phyloP scores from a whole-genome alignment of 768 basidiomycete genomes.

The Lactarius akahatsu region DNA sequence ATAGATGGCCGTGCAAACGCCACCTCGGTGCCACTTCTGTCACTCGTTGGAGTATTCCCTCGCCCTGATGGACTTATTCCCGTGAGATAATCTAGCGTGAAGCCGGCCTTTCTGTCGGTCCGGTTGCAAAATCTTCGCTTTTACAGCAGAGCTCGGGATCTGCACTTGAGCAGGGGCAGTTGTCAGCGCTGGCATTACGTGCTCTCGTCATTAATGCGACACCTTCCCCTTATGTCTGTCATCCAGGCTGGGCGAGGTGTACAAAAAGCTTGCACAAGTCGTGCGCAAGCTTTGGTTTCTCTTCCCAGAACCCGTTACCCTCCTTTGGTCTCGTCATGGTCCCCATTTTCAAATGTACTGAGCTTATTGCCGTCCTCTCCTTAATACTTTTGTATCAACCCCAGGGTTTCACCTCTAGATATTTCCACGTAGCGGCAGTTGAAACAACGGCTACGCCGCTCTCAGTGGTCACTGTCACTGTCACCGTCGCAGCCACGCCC shows the following conservation, averaged over 20 bases:
- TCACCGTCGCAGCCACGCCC: neutral
- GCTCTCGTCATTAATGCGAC: conserved; percentile 12
- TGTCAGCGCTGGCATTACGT: neutral
- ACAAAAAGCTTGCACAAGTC: neutral
- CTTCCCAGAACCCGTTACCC: conserved; percentile 3
- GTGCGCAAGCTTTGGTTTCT: neutral
- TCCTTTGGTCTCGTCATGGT: conserved; percentile 6
- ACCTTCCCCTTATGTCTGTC: neutral
- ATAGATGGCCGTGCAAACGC: conserved; percentile 7
- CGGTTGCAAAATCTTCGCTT: neutral
- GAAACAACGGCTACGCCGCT: neutral
- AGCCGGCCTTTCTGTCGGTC: conserved; percentile 2
- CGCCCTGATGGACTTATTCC: conserved; percentile 1
- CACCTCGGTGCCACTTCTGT: conserved; percentile 3
- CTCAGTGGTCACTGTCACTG: conserved; percentile 3
- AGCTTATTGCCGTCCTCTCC: conserved; percentile 6
- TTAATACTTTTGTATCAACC: neutral
- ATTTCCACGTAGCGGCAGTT: conserved; percentile 6
- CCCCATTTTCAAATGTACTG: conserved; percentile 4
- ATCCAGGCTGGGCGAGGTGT: neutral
- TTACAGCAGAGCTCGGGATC: neutral
- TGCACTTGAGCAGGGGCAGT: neutral
- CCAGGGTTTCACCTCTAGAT: neutral
- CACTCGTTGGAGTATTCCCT: neutral
- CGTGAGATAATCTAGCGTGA: neutral